phyloP scores from a whole-genome alignment of 805 yeast species.

The Zygosaccharomyces rouxii region DNA sequence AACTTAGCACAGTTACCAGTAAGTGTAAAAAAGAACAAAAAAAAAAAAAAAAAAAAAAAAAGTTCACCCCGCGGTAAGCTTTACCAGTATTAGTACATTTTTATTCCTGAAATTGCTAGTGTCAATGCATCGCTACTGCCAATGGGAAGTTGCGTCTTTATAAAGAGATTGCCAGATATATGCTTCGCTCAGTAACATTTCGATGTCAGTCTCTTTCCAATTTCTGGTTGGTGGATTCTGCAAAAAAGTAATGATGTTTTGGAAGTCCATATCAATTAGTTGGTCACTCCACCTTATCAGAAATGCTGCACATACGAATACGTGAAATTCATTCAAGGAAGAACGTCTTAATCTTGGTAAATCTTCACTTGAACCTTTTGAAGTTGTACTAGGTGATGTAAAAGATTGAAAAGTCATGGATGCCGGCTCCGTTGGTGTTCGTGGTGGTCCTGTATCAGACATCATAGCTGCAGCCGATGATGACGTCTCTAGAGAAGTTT shows the following conservation, averaged over 20 bases:
- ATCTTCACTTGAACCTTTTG: conserved; percentile 15
- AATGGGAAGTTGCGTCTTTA: conserved; percentile 84
- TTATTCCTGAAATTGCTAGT: neutral
- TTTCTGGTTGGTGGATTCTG: conserved; percentile 83
- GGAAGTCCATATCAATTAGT: conserved; percentile 82
- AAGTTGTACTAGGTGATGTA: conserved; percentile 12
- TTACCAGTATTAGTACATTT: neutral
- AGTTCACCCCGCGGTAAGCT: conserved; percentile 7
- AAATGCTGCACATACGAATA: conserved; percentile 96
- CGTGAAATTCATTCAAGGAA: conserved; percentile 76
- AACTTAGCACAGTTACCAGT: neutral
- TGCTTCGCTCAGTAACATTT: conserved; percentile 89
- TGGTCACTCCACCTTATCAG: conserved; percentile 80
- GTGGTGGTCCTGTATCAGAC: conserved; percentile 16
- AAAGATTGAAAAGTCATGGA: conserved; percentile 19
- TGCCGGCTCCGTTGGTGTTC: conserved; percentile 23
- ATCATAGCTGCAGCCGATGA: conserved; percentile 16
- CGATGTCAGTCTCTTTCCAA: conserved; percentile 89
- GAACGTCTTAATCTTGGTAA: conserved; percentile 25
- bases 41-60: conserved; percentile 1
- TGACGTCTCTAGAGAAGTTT: conserved; percentile 45
- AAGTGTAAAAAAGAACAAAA: neutral
- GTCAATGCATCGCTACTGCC: conserved; percentile 37
- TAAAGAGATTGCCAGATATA: conserved; percentile 93
- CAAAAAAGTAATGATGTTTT: conserved; percentile 84